Evolutionary conservation across 495 filamentous ascomycete species (phyloP), one percentile per base, ranked within the genome.

Genomic region (Viridothelium virens): DNA sequence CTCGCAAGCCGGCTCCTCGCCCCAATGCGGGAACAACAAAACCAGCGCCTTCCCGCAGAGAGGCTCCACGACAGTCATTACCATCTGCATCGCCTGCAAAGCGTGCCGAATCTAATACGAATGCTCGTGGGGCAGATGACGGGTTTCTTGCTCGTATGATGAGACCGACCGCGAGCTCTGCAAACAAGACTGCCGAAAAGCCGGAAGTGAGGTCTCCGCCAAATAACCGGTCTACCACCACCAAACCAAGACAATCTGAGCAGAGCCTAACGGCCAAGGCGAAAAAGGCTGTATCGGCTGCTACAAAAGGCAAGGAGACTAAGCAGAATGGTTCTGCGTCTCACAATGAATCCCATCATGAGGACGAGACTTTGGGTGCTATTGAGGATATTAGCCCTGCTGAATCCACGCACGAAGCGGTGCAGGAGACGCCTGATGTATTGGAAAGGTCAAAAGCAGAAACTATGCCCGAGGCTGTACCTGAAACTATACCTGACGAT

Each of bases 131-230:
- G 48, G 34, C 73, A 10, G 87, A 89, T 70, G 88, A 91, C 64
- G 77, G 87, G 2, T 97, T 97, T 77, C 80, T 97, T 16, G 90
- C 89, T 7, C 81, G 92, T 65, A 96, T 97, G 92, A 96, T 91
- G 91, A 85, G 91, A 11, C 92, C 91, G 3, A 97, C 92, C 9
- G 85, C 89, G 33, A 85, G 85, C 65, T 92, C 88, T 38, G 84
- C 89, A 5, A 88, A 82, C 73, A 96, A 93, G 77, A 83, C 85
- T 0, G 82, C 88, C 18, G 90, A 92, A 2, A 92, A 90, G 75
- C 5, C 38, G 2, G 61, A 41, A 6, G 53, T 34, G 2, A 59
- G 18, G 53, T 36, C 53, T 34, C 18, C 53, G 4, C 53, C 53
- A 31, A 18, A 18, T 7, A 59, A 59, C 25, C 53, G 53, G 3